Evolutionary conservation across 1,284 basidiomycete species (phyloP).

Genomic region (Cryptococcus floricola): DNA sequence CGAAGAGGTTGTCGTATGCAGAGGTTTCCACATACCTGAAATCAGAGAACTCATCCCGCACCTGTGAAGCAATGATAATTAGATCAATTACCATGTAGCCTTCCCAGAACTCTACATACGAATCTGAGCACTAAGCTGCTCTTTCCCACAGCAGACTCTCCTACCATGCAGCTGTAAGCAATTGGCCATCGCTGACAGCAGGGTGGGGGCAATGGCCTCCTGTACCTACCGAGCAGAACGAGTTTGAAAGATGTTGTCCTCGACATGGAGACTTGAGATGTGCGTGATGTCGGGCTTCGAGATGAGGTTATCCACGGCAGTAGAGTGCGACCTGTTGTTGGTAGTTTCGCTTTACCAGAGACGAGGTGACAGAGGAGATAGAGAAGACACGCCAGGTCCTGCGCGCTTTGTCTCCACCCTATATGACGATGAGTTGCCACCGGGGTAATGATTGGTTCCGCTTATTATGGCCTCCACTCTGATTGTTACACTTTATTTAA

Average conservation of each 20-base stretch:
- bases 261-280: slow-evolving; percentile 28
- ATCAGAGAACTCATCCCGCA: slow-evolving; percentile 91
- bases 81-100: not conserved
- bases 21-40: slow-evolving; percentile 63
- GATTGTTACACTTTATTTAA: too few species aligned
- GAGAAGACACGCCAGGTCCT: not conserved
- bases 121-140: slow-evolving; percentile 92
- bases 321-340: too few species aligned
- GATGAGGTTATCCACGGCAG: too few species aligned
- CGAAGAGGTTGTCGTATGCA: not conserved
- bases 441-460: too few species aligned
- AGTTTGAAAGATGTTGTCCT: slow-evolving; percentile 60
- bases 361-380: not conserved
- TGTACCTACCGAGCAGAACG: slow-evolving; percentile 70
- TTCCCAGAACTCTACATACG: slow-evolving; percentile 55
- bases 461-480: too few species aligned
- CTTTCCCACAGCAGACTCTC: slow-evolving; percentile 96
- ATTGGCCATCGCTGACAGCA: not conserved
- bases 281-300: not conserved
- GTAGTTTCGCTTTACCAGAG: too few species aligned
- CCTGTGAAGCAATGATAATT: slow-evolving; percentile 20
- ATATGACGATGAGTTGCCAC: too few species aligned
- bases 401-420: too few species aligned
- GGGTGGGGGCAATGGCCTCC: slow-evolving; percentile 6
- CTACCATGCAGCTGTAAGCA: slow-evolving; percentile 49